Evolutionary conservation across 2,329 filamentous ascomycete genomes (phyloP).

Genomic region (Cucurbitaria berberidis): DNA sequence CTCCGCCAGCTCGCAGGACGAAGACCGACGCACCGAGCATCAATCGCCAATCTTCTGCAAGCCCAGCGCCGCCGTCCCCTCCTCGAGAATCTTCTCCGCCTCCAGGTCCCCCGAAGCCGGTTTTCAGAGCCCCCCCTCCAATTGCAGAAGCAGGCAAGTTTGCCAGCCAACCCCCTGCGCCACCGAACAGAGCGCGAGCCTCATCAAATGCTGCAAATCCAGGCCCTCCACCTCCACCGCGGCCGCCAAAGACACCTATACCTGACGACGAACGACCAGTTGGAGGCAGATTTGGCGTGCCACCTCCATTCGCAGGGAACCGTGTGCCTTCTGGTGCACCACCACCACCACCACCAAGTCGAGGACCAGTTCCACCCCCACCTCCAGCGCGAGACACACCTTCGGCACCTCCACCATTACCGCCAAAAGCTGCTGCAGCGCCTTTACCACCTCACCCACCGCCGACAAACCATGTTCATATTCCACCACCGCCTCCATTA

Average conservation of each 20-base stretch:
- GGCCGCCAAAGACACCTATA: slow-evolving; percentile 60
- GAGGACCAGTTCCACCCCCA: slow-evolving; percentile 68
- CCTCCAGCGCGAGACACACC: slow-evolving; percentile 53
- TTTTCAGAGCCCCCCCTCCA: slow-evolving; percentile 85
- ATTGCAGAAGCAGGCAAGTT: slow-evolving; percentile 89
- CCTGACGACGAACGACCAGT: slow-evolving; percentile 66
- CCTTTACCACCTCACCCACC: slow-evolving; percentile 68
- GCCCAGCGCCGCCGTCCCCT: slow-evolving; percentile 65
- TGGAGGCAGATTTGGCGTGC: slow-evolving; percentile 72
- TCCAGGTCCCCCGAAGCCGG: slow-evolving; percentile 63
- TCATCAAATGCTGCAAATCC: slow-evolving; percentile 58
- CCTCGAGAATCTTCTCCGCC: slow-evolving; percentile 76
- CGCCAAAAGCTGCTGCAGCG: slow-evolving; percentile 48
- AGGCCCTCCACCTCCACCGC: slow-evolving; percentile 69
- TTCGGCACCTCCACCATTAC: slow-evolving; percentile 47
- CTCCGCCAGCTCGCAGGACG: slow-evolving; percentile 58
- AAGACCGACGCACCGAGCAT: slow-evolving; percentile 48
- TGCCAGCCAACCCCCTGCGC: slow-evolving; percentile 60
- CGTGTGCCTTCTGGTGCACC: slow-evolving; percentile 67
- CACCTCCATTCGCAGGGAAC: slow-evolving; percentile 77
- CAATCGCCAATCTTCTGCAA: slow-evolving; percentile 57
- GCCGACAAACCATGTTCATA: slow-evolving; percentile 35
- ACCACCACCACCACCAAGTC: slow-evolving; percentile 76
- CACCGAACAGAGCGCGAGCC: slow-evolving; percentile 57
- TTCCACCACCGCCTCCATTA: slow-evolving; percentile 32